A percentile compares a stretch with the other conserved stretches of the same genome.
These are phyloP conservation scores for Lantana camara DNA, from an alignment of 257 asterid species.

Conservation along the genomic window DNA sequence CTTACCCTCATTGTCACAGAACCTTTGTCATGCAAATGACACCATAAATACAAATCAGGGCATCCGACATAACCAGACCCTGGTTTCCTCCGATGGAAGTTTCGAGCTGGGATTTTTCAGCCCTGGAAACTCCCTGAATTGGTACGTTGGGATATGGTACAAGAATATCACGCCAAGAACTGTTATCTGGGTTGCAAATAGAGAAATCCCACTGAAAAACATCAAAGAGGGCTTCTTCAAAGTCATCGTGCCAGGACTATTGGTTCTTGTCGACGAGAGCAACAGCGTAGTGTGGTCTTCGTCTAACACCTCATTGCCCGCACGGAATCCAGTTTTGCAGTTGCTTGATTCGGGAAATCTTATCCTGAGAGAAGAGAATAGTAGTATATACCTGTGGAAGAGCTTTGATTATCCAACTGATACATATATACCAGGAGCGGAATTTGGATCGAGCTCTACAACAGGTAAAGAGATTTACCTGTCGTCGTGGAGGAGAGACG, in stretches of 20 bases:
- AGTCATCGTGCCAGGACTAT: background rate
- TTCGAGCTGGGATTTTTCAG: too few relatives aligned
- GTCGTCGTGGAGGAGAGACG: constrained; percentile 35
- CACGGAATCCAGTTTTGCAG: background rate
- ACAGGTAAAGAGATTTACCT: background rate
- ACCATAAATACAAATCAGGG: background rate
- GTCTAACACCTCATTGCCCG: background rate
- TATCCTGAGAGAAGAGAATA: background rate
- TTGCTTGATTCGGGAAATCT: background rate
- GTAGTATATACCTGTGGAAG: background rate
- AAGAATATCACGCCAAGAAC: background rate
- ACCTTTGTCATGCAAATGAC: too few relatives aligned
- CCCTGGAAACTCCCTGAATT: background rate
- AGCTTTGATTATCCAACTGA: background rate
- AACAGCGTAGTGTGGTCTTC: background rate
- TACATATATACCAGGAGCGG: background rate
- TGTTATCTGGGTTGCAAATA: background rate
- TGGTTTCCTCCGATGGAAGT: background rate
- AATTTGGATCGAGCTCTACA: background rate
- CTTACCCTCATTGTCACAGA: too few relatives aligned
- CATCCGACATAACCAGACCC: background rate
- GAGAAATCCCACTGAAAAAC: background rate
- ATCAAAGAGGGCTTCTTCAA: background rate
- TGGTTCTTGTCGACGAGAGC: background rate
- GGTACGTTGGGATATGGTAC: background rate